These are phyloP conservation scores for Diutina mesorugosa DNA, from an alignment of 1,139 yeast genomes.

Conservation along the genomic window DNA sequence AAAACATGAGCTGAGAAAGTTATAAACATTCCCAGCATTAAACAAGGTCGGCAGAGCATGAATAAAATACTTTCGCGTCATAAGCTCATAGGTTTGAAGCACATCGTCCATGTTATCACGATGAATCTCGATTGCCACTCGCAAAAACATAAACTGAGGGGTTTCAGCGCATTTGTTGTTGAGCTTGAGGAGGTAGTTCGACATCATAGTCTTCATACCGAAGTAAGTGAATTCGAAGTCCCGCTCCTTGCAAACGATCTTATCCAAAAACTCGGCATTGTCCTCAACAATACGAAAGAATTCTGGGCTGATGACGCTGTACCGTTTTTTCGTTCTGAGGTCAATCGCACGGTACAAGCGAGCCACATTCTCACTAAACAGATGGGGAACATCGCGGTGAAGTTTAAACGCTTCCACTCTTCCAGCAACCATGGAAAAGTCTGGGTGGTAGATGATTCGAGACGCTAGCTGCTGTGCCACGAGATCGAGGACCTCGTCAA, in stretches of 20 bases:
- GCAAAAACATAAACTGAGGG: slow-evolving; percentile 83
- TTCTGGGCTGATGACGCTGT: slow-evolving; percentile 5
- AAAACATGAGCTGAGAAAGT: slow-evolving; percentile 86
- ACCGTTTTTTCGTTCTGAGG: slow-evolving; percentile 3
- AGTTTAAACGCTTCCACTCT: slow-evolving; percentile 19
- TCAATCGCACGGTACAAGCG: slow-evolving; percentile 3
- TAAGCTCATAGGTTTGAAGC: slow-evolving; percentile 68
- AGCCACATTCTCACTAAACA: slow-evolving; percentile 5
- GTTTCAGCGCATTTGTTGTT: slow-evolving; percentile 73
- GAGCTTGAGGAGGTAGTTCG: slow-evolving; percentile 64
- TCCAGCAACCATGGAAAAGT: slow-evolving; percentile 35
- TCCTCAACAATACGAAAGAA: slow-evolving; percentile 4
- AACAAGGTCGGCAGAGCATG: slow-evolving; percentile 86
- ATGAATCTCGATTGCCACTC: slow-evolving; percentile 84
- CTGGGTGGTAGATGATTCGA: slow-evolving; percentile 14
- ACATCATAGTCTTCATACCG: slow-evolving; percentile 79
- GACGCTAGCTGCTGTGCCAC: neutral
- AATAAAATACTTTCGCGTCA: slow-evolving; percentile 76
- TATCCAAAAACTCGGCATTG: slow-evolving; percentile 4
- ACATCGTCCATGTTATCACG: slow-evolving; percentile 61
- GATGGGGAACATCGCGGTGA: slow-evolving; percentile 1
- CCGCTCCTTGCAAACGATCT: slow-evolving; percentile 4
- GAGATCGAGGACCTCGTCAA: neutral
- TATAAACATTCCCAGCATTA: slow-evolving; percentile 81
- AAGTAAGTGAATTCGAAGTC: slow-evolving; percentile 76